Percentiles rank a stretch among this genome's conserved stretches.
These are phyloP conservation scores for Pecoramyces ruminantium DNA, from an alignment of 192 early-diverging fungal genomes.

Conservation along the genomic window DNA sequence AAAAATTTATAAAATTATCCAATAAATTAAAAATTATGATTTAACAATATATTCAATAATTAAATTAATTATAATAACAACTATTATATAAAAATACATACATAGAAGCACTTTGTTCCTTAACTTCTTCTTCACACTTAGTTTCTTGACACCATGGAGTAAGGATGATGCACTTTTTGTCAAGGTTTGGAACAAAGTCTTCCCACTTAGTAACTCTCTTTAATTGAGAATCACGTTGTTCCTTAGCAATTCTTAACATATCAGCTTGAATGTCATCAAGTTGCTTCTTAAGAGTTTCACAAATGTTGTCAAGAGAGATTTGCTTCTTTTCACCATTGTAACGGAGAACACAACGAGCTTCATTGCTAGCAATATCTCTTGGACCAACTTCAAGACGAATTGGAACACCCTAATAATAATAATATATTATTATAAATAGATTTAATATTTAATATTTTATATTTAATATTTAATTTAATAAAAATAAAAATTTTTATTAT, in stretches of 20 bases:
- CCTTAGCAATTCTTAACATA: conserved; percentile 77
- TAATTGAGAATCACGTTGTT: conserved; percentile 50
- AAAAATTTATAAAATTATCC: too few relatives aligned
- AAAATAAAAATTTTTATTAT: too few relatives aligned
- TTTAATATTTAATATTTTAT: not conserved
- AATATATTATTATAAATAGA: conserved; percentile 5
- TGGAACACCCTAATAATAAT: conserved; percentile 61
- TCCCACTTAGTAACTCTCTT: conserved; percentile 75
- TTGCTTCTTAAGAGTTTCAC: conserved; percentile 28
- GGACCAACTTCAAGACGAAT: conserved; percentile 93
- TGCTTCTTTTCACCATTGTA: conserved; percentile 49
- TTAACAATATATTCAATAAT: too few relatives aligned
- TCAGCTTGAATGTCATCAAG: conserved; percentile 70
- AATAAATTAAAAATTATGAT: too few relatives aligned
- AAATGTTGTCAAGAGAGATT: conserved; percentile 43
- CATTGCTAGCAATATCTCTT: conserved; percentile 72
- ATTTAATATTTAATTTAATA: too few relatives aligned
- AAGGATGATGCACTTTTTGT: conserved; percentile 69
- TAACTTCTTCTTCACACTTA: conserved; percentile 90
- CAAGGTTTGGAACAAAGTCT: conserved; percentile 79
- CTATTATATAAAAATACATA: conserved; percentile 7
- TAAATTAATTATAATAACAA: too few relatives aligned
- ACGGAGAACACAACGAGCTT: conserved; percentile 64
- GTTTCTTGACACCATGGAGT: conserved; percentile 91
- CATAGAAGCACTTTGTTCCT: conserved; percentile 67